These are phyloP conservation scores for Acanthamoeba culbertsoni DNA, from an alignment of 208 protist species.

Conservation along the genomic window DNA sequence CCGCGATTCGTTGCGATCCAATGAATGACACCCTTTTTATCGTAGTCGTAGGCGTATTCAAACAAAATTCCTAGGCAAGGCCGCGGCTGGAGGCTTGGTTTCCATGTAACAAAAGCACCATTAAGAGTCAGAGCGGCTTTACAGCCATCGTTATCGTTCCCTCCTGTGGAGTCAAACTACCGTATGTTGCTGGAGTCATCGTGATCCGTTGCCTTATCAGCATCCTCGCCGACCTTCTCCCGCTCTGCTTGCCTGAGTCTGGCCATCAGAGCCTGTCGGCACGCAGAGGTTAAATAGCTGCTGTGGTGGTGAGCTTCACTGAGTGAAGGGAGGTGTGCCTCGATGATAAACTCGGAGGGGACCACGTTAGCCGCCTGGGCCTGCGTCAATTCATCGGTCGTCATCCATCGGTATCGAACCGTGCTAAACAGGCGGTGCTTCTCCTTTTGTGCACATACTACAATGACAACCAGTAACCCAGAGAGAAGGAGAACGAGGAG, in stretches of 20 bases:
- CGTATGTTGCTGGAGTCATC: neutral
- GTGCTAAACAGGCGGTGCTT: neutral
- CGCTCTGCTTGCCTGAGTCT: neutral
- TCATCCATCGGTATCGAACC: neutral
- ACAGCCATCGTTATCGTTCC: too few relatives aligned
- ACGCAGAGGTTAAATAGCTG: neutral
- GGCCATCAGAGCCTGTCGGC: neutral
- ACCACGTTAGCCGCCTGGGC: neutral
- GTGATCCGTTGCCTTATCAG: neutral
- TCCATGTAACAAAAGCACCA: neutral
- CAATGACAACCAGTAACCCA: too few relatives aligned
- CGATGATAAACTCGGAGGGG: neutral
- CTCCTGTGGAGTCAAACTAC: too few relatives aligned
- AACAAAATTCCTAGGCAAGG: slow-evolving; percentile 39
- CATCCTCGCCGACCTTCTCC: neutral
- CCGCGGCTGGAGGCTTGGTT: neutral
- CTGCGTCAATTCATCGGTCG: neutral
- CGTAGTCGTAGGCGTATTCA: slow-evolving; percentile 63
- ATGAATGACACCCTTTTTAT: slow-evolving; percentile 70
- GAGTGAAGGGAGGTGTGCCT: neutral
- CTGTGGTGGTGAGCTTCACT: neutral
- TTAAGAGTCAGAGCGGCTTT: too few relatives aligned
- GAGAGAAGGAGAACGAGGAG: neutral
- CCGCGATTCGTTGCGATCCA: slow-evolving; percentile 64
- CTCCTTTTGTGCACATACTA: neutral